phyloP scores from a whole-genome alignment of 1,139 yeast genomes.

The Candida sanyaensis region DNA sequence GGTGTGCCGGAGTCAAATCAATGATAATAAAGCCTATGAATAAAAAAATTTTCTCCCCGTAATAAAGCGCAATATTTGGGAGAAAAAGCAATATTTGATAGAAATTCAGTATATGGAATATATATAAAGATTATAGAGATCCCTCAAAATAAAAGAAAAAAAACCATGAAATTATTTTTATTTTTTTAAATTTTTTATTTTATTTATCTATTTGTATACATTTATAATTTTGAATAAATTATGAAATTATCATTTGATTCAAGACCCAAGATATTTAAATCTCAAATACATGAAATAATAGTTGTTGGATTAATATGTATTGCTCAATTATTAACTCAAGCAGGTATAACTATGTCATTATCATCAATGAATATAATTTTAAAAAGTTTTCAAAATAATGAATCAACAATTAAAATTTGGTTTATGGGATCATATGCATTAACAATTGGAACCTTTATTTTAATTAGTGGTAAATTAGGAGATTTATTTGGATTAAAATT shows the following conservation, averaged over 20 bases:
- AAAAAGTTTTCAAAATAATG: conserved; percentile 25
- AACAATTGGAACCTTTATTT: conserved; percentile 54
- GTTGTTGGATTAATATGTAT: conserved; percentile 35
- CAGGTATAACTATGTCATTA: conserved; percentile 39
- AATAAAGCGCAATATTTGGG: too few relatives aligned
- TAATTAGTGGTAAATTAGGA: conserved; percentile 54
- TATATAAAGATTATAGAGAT: too few relatives aligned
- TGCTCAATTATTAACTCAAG: conserved; percentile 44
- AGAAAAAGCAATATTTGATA: too few relatives aligned
- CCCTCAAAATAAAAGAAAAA: too few relatives aligned
- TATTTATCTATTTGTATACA: too few relatives aligned
- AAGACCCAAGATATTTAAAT: conserved; percentile 16
- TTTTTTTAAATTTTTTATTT: too few relatives aligned
- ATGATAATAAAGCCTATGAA: too few relatives aligned
- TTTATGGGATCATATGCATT: conserved; percentile 59
- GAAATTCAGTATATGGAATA: too few relatives aligned
- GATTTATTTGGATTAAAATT: conserved; percentile 54
- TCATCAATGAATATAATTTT: conserved; percentile 41
- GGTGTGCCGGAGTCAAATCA: too few relatives aligned
- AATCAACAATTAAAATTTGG: conserved; percentile 45
- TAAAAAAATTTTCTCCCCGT: too few relatives aligned
- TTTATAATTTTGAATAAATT: not conserved
- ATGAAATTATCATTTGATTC: conserved; percentile 5
- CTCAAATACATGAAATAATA: conserved; percentile 27
- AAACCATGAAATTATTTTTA: too few relatives aligned